Evolutionary conservation across 2,329 filamentous ascomycete species (phyloP).

Genomic region (Pochonia chlamydosporia): DNA sequence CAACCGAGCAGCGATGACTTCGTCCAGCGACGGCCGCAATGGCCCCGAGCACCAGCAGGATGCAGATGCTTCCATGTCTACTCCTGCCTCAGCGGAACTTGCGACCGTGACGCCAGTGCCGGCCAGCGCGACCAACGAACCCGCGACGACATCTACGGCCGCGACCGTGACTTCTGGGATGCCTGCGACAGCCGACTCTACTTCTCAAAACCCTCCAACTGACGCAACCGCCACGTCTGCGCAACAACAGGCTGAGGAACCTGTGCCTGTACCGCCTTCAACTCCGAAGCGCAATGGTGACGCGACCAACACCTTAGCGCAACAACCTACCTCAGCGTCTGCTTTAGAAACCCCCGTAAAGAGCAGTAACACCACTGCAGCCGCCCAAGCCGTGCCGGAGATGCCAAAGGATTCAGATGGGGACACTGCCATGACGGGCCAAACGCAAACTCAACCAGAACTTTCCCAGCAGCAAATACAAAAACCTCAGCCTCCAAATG

Average conservation of each 20-base stretch:
- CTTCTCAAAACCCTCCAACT: background rate
- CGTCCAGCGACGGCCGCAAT: conserved; percentile 42
- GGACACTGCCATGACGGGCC: conserved; percentile 4
- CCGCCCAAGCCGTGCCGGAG: conserved; percentile 14
- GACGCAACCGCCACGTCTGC: background rate
- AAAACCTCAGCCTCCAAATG: conserved; percentile 6
- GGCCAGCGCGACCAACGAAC: background rate
- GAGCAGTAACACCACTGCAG: conserved; percentile 1
- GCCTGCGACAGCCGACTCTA: background rate
- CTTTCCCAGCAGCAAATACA: conserved; percentile 12
- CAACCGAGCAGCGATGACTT: conserved; percentile 53
- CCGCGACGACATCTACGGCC: background rate
- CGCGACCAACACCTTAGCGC: background rate
- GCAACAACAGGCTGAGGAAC: conserved; percentile 1
- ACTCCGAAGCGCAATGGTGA: conserved; percentile 6
- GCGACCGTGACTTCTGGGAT: background rate
- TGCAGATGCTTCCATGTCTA: conserved; percentile 7
- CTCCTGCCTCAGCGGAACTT: conserved; percentile 6
- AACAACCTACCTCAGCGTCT: background rate
- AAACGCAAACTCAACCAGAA: conserved; percentile 6
- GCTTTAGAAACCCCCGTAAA: background rate
- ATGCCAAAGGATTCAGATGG: conserved; percentile 7
- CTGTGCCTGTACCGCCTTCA: conserved; percentile 6
- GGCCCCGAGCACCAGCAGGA: conserved; percentile 10
- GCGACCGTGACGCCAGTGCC: conserved; percentile 2